Percentiles rank a stretch among this genome's conserved stretches.
These are phyloP conservation scores for Guadua angustifolia DNA, from an alignment of 176 grass and related monocot species.

Conservation along the genomic window DNA sequence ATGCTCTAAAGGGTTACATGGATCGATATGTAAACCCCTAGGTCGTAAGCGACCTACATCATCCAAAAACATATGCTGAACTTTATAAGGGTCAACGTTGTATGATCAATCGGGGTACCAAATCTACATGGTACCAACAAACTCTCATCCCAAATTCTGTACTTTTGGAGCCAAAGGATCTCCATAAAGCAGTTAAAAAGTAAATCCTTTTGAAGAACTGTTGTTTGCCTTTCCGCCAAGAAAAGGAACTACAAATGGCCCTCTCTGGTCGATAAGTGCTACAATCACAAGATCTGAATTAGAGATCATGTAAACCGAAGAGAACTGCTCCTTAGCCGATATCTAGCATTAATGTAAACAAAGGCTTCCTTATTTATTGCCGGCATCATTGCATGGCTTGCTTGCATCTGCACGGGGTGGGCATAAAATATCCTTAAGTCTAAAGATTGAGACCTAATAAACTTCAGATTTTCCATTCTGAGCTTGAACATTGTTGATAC, in stretches of 20 bases:
- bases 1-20: slow-evolving; percentile 55
- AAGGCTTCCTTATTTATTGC: slow-evolving; percentile 48
- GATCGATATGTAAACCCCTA: slow-evolving; percentile 48
- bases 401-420: slow-evolving; percentile 55
- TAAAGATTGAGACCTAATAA: slow-evolving; percentile 60
- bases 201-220: slow-evolving; percentile 50
- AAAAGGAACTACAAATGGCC: slow-evolving; percentile 56
- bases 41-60: slow-evolving; percentile 57
- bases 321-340: slow-evolving; percentile 55
- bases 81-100: slow-evolving; percentile 46
- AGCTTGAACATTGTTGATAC: too few species aligned
- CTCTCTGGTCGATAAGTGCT: slow-evolving; percentile 36
- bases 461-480: too few species aligned
- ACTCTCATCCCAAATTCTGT: slow-evolving; percentile 44
- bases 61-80: slow-evolving; percentile 52
- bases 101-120: slow-evolving; percentile 54
- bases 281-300: slow-evolving; percentile 18
- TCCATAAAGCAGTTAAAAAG: slow-evolving; percentile 61
- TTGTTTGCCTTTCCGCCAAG: slow-evolving; percentile 60
- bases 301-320: slow-evolving; percentile 54
- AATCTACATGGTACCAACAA: slow-evolving; percentile 42
- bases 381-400: slow-evolving; percentile 27
- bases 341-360: slow-evolving; percentile 48
- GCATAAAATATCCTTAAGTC: slow-evolving; percentile 38
- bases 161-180: slow-evolving; percentile 53